Evolutionary conservation across 148 eudicot genomes (phyloP), one percentile per base, ranked within the genome.

Genomic region (Rhododendron mucronatum): DNA sequence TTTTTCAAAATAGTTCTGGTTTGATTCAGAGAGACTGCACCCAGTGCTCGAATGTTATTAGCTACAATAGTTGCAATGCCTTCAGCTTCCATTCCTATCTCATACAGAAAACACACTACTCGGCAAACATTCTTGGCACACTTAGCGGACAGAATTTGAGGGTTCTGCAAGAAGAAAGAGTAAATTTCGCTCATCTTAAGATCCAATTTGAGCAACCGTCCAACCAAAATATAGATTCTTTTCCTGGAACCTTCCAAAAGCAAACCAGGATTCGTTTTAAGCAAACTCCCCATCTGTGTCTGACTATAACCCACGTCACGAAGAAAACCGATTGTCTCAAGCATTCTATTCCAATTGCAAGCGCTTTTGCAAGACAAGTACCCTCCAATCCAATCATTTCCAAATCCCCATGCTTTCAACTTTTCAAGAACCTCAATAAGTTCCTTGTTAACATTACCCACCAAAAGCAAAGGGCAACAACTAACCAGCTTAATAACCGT

Each of bases 221-320:
- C 91, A 50, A 90, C 87, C 48, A 93, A 75, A 45, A 87, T 75
- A 83, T 90, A 86, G 4, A 92, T 44, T 69, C 77, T 88, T 80
- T 90, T 90, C 75, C 93, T 92, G 1, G 91, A 91, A 28, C 91
- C 90, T 80, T 89, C 91, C 65, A 92, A 92, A 30, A 93, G 78
- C 37, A 93, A 53, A 16, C 89, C 82, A 18, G 90, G 88, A 84
- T 87, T 87, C 7, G 35, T 78, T 55, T 71, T 78, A 69, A 92
- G 84, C 86, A 91, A 78, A 84, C 61, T 51, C 79, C 80, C 87
- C 88, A 92, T 87, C 82, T 91, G 87, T 11, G 33, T 75, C 45
- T 88, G 86, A 47, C 51, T 87, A 85, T 88, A 93, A 55, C 93
- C 95, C 63, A 91, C 86, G 75, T 91, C 88, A 80, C 67, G 84